phyloP scores from a whole-genome alignment of 2,329 filamentous ascomycete genomes.

The Didymellaceae sp. region DNA sequence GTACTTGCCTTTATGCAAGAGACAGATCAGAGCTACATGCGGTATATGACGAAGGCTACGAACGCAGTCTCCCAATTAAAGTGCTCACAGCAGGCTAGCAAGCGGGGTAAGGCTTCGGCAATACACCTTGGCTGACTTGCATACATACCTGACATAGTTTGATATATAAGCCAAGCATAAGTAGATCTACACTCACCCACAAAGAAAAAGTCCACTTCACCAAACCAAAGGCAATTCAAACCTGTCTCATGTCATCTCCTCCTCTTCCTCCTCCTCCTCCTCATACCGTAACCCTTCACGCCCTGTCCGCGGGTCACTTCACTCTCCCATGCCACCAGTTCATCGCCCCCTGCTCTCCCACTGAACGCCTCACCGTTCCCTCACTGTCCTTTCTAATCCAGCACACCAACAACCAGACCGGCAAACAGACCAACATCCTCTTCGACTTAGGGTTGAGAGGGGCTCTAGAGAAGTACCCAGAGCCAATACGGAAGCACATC shows the following conservation, averaged over 20 bases:
- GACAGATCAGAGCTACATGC: background rate
- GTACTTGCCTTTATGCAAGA: too few species aligned
- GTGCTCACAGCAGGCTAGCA: background rate
- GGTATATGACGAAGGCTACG: background rate
- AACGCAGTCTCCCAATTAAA: conserved; percentile 5
- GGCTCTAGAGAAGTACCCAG: conserved; percentile 54
- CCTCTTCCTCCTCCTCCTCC: background rate
- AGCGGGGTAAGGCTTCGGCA: conserved; percentile 18
- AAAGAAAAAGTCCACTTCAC: too few species aligned
- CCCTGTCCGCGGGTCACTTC: conserved; percentile 49
- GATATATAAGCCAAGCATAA: too few species aligned
- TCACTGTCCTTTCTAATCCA: conserved; percentile 62
- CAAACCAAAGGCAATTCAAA: too few species aligned
- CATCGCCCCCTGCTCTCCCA: conserved; percentile 53
- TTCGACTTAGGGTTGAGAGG: conserved; percentile 63
- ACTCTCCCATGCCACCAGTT: conserved; percentile 59
- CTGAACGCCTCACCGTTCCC: conserved; percentile 58
- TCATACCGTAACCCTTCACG: conserved; percentile 46
- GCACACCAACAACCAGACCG: conserved; percentile 47
- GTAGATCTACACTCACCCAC: too few species aligned
- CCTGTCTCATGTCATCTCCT: background rate
- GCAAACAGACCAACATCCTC: conserved; percentile 51
- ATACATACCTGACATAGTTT: background rate
- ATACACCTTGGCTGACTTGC: conserved; percentile 2
- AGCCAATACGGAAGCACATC: conserved; percentile 56